These are phyloP conservation scores for Hibiscus tridactylites DNA, from an alignment of 345 rosid genomes.

Conservation along the genomic window DNA sequence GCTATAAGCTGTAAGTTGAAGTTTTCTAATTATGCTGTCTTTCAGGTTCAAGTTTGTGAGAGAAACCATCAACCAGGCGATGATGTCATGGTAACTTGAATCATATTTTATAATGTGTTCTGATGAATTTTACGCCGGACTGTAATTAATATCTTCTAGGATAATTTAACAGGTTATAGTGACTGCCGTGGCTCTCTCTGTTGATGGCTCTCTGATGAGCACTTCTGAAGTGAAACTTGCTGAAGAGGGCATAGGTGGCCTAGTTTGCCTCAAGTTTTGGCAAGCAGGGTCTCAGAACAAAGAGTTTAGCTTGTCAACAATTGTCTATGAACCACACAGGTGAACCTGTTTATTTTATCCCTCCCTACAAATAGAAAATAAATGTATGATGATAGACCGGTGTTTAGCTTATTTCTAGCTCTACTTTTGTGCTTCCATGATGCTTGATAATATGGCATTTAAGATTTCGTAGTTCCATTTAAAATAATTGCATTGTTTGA, in stretches of 20 bases:
- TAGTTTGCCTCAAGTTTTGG: slow-evolving; percentile 90
- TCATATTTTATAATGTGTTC: neutral
- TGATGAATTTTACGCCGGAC: neutral
- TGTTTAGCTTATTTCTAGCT: neutral
- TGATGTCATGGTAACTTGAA: slow-evolving; percentile 61
- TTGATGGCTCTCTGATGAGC: slow-evolving; percentile 74
- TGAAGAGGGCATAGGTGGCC: slow-evolving; percentile 84
- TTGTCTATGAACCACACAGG: slow-evolving; percentile 96
- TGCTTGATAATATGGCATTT: neutral
- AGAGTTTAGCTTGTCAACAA: slow-evolving; percentile 62
- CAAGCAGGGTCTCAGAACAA: slow-evolving; percentile 40
- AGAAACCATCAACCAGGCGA: slow-evolving; percentile 97
- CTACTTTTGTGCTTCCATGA: neutral
- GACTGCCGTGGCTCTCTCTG: slow-evolving; percentile 64
- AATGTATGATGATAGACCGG: neutral
- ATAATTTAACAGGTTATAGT: slow-evolving; percentile 50
- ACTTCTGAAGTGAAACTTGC: slow-evolving; percentile 81
- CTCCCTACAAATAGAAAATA: neutral
- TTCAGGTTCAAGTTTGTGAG: slow-evolving; percentile 90
- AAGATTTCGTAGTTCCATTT: neutral
- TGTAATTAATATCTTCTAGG: slow-evolving; percentile 9
- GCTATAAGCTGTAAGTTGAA: slow-evolving; percentile 7
- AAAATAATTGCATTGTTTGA: neutral
- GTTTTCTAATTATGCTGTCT: slow-evolving; percentile 8
- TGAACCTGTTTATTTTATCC: slow-evolving; percentile 12